Percentiles rank a stretch among this genome's conserved stretches.
phyloP scores from a whole-genome alignment of 768 basidiomycete genomes.

The Mycena alexandri region DNA sequence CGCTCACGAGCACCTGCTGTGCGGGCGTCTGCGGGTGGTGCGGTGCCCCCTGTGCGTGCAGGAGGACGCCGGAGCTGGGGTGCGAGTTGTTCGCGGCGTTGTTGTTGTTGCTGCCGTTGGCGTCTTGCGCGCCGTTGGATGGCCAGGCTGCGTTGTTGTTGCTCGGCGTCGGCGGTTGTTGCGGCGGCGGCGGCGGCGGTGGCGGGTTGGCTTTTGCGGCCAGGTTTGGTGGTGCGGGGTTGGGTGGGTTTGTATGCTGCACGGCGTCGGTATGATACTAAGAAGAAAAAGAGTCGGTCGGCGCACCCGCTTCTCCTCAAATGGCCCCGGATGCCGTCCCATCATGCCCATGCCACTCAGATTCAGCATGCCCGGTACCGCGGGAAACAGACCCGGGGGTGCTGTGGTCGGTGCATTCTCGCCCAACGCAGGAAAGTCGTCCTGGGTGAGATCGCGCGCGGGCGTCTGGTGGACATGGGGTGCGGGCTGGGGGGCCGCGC shows the following conservation, averaged over 20 bases:
- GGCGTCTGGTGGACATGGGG: slow-evolving; percentile 46
- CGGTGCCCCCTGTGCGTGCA: slow-evolving; percentile 40
- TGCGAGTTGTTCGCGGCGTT: slow-evolving; percentile 47
- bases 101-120: slow-evolving; percentile 48
- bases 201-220: slow-evolving; percentile 46
- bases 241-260: slow-evolving; percentile 39
- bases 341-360: slow-evolving; percentile 61
- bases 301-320: slow-evolving; percentile 75
- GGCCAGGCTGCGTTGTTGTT: not conserved
- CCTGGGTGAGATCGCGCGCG: slow-evolving; percentile 82
- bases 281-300: slow-evolving; percentile 17
- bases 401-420: slow-evolving; percentile 63
- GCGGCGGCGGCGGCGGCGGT: slow-evolving; percentile 43
- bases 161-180: slow-evolving; percentile 54
- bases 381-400: slow-evolving; percentile 86
- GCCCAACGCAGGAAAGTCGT: slow-evolving; percentile 91
- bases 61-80: slow-evolving; percentile 44
- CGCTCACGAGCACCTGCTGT: slow-evolving; percentile 91
- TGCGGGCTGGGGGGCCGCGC: slow-evolving; percentile 79
- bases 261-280: not conserved
- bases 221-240: slow-evolving; percentile 57
- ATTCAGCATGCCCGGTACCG: slow-evolving; percentile 81
- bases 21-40: slow-evolving; percentile 82
- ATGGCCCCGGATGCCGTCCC: slow-evolving; percentile 69
- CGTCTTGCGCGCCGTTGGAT: slow-evolving; percentile 43